Evolutionary conservation across 805 yeast species (phyloP).

Genomic region (Yamadazyma nakazawae): DNA sequence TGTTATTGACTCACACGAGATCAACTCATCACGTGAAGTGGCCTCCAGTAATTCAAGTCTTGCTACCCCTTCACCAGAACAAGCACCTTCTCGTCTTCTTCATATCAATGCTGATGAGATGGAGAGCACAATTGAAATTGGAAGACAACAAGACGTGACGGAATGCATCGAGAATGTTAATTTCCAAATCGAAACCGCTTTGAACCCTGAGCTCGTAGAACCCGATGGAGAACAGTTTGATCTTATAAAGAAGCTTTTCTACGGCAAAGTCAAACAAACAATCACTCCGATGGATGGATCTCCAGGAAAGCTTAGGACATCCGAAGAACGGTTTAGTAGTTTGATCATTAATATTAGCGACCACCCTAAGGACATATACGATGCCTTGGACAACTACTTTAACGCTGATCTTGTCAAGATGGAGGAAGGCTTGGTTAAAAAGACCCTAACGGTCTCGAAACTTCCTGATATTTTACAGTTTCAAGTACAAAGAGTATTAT

Average conservation of each 20-base stretch:
- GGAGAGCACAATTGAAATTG: slow-evolving; percentile 72
- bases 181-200: slow-evolving; percentile 85
- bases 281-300: slow-evolving; percentile 49
- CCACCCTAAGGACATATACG: slow-evolving; percentile 85
- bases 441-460: slow-evolving; percentile 66
- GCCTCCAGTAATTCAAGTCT: not conserved
- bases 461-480: slow-evolving; percentile 84
- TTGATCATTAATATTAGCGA: slow-evolving; percentile 82
- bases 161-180: slow-evolving; percentile 95
- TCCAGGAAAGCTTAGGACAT: slow-evolving; percentile 27
- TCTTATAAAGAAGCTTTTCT: slow-evolving; percentile 73
- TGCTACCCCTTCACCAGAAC: not conserved
- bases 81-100: slow-evolving; percentile 18
- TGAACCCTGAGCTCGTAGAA: slow-evolving; percentile 63
- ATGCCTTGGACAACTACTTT: slow-evolving; percentile 83
- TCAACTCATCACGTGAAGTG: not conserved
- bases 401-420: slow-evolving; percentile 66
- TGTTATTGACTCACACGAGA: not conserved
- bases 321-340: slow-evolving; percentile 72
- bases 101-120: slow-evolving; percentile 58
- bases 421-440: slow-evolving; percentile 69
- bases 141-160: slow-evolving; percentile 95
- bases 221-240: slow-evolving; percentile 77
- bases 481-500: slow-evolving; percentile 92
- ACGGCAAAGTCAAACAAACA: slow-evolving; percentile 80